Base-by-base conservation (phyloP, 2,329 filamentous ascomycete species). In the Aspergillus melleus region DNA sequence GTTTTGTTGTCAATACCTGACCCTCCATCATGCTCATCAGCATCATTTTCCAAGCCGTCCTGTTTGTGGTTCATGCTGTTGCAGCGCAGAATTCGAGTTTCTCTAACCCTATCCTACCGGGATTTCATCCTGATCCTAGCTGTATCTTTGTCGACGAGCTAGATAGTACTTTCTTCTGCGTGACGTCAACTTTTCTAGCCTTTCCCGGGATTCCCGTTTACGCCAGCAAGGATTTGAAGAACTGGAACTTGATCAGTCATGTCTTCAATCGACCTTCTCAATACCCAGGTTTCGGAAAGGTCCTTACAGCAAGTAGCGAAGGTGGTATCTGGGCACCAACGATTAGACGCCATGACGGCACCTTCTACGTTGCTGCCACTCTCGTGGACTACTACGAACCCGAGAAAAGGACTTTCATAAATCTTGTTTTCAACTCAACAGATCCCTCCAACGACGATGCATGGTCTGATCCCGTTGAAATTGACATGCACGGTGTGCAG, bases 131-230 rank as follows among this genome's bases (percentile, higher is more conserved):
- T 0, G 79, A 81, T 61, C 80, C 80, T 1, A 78, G 74, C 49
- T 80, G 79, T 58, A 74, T 78, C 22, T 74, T 76, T 46, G 76
- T 81, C 6, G 65, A 70, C 36, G 64, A 73, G 24, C 44, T 55
- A 22, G 52, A 58, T 22, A 51, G 51, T 10, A 79, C 76, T 0
- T 80, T 77, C 64, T 81, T 79, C 67, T 79, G 79, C 54, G 77
- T 77, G 1, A 74, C 74, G 2, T 80, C 79, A 1, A 78, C 74
- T n/a, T 82, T 82, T 66, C 70, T 77, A 54, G 72, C 74, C 1
- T 81, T 79, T 50, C 80, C 80, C 0, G 79, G 79, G 0, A 69
- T 81, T 1, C 79, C 79, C 1, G 70, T 83, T 22, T 77, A 81
- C 58, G 76, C 76, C 6, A 78, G 74, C 59, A 76, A 74, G 51